Evolutionary conservation across 2,329 filamentous ascomycete species (phyloP).

Genomic region (Stemphylium beticola): DNA sequence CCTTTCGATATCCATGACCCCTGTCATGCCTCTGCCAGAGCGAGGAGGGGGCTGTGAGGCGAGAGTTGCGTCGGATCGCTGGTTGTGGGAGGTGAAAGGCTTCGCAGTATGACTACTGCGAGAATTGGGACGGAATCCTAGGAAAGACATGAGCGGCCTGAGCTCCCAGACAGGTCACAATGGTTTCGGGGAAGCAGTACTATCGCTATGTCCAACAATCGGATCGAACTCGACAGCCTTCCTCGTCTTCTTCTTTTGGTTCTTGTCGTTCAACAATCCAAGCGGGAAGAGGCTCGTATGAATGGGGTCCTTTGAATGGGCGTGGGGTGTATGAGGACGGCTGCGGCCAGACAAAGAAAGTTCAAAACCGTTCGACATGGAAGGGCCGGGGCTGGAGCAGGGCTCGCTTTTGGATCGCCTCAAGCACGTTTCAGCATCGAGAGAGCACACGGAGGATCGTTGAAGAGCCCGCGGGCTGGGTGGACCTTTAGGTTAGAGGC

Average conservation of each 20-base stretch:
- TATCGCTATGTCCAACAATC: constrained; percentile 36
- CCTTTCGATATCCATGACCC: constrained; percentile 76
- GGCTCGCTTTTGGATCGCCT: constrained; percentile 45
- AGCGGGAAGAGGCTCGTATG: constrained; percentile 45
- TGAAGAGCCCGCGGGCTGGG: constrained; percentile 31
- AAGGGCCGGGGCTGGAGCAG: constrained; percentile 34
- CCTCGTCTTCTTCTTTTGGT: constrained; percentile 32
- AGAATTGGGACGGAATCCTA: constrained; percentile 48
- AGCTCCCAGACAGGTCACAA: constrained; percentile 44
- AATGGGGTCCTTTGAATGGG: constrained; percentile 29
- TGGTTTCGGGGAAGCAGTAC: constrained; percentile 37
- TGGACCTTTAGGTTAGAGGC: constrained; percentile 35
- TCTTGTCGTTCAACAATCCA: constrained; percentile 37
- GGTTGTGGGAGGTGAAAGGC: constrained; percentile 26
- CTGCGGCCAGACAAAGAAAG: constrained; percentile 41
- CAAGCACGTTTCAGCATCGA: constrained; percentile 50
- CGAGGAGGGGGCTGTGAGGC: constrained; percentile 39
- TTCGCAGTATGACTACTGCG: constrained; percentile 40
- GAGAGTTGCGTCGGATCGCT: constrained; percentile 34
- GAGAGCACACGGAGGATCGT: constrained; percentile 35
- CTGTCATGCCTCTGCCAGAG: constrained; percentile 60
- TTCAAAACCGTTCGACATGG: constrained; percentile 47
- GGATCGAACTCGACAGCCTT: constrained; percentile 46
- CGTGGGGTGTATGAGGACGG: constrained; percentile 29
- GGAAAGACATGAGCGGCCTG: constrained; percentile 50